Evolutionary conservation across 345 rosid species (phyloP).

Genomic region (Moringa oleifera): DNA sequence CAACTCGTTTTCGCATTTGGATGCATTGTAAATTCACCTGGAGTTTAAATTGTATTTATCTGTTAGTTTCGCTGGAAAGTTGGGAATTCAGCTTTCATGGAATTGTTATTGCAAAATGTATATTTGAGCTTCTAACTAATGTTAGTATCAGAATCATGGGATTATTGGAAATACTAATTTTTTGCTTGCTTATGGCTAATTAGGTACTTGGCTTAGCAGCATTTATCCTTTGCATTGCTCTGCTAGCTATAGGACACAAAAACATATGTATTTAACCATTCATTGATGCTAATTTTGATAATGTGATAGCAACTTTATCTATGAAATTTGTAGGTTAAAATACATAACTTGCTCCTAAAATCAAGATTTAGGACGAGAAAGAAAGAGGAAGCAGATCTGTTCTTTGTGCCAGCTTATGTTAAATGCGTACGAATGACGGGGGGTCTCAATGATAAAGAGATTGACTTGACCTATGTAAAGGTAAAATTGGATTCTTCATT

Average conservation of each 20-base stretch:
- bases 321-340: constrained; percentile 53
- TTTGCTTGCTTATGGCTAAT: neutral
- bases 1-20: too few species aligned
- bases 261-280: too few species aligned
- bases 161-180: too few species aligned
- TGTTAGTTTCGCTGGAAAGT: too few species aligned
- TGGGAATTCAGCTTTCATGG: neutral
- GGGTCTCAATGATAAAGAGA: constrained; percentile 91
- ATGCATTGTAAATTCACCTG: too few species aligned
- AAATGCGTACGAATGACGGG: constrained; percentile 92
- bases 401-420: constrained; percentile 89
- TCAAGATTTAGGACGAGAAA: constrained; percentile 63
- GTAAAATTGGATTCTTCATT: constrained; percentile 25
- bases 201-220: neutral
- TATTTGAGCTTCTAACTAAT: too few species aligned
- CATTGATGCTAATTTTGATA: too few species aligned
- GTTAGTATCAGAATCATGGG: neutral
- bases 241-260: neutral
- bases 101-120: neutral
- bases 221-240: neutral
- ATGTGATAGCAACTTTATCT: too few species aligned
- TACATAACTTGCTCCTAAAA: constrained; percentile 59
- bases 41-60: too few species aligned
- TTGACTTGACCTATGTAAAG: constrained; percentile 80
- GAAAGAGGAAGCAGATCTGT: constrained; percentile 85